Base-by-base conservation (phyloP, 2,329 filamentous ascomycete genomes). In the Parafenestella ontariensis region DNA sequence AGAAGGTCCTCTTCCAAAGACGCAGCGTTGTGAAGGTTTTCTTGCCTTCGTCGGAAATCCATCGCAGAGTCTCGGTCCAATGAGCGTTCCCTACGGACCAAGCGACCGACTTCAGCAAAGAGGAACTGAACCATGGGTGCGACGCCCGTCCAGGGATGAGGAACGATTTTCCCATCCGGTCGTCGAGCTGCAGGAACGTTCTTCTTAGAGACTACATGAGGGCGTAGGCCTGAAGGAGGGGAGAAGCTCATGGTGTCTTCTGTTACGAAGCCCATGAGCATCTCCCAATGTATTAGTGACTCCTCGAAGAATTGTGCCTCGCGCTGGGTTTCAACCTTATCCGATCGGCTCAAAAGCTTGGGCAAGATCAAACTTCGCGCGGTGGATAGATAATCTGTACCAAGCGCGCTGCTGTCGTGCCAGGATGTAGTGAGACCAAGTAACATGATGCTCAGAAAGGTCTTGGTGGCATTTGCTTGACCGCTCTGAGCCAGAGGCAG, bases 381-480 rank as follows among this genome's bases (percentile, higher is more conserved):
- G 41, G 75, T 80, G 20, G 81, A 78, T 28, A 85, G 80, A 53
- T 82, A 82, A 13, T 82, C 78, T 46, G 83, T 73, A 2, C 85
- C 85, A 4, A 87, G 75, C 45, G 83, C 82, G 34, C 75, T 79
- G 15, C 82, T 78, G 41, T 86, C 80, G 50, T 87, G 84, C 85
- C 85, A 87, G 31, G 82, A 82, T 5, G 85, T 84, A 1, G 83
- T 85, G 50, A 85, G 80, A 2, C 85, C 85, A 0, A 87, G 78
- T 63, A 87, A 79, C 36, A 87, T 78, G 26, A 87, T 74, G 3
- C 82, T 83, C n/a, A 87, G 64, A 9, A 87, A 76, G 0, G 83
- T 81, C 49, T 82, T 83, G 34, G 85, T 84, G 5, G 71, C 66
- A 33, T 66, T 72, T n/a, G 66, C 58, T 21, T 74, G 71, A 5